Base-by-base conservation (phyloP, 192 early-diverging fungal species). In the Coemansia sp. region DNA sequence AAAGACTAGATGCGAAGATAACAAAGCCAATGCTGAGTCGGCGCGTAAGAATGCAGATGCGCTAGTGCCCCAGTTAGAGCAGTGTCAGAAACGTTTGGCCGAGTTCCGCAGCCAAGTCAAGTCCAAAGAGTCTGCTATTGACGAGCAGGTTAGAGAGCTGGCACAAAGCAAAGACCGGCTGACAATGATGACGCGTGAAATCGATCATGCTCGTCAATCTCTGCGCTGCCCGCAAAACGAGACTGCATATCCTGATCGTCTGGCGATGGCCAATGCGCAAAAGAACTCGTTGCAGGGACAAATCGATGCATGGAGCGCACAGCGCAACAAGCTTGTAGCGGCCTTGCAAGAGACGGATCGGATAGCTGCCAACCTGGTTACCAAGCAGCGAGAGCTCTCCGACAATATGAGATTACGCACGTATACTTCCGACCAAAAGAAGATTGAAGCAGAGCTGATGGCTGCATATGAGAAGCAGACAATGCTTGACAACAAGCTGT, bases 341-440 rank as follows among this genome's bases (percentile, higher is more conserved):
- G 70, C 84, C 48, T 52, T 88, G 55, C 66, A 84, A 28, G 73
- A 75, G 35, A 71, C 85, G 0, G 77, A 81, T 53, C 62, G 77
- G 28, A 51, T 75, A 4, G 75, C 81, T 9, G 76, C 68, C 7
- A 70, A 71, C 61, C 70, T 85, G 9, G 70, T 61, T 3, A 58
- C 77, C 4, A 79, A 69, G 53, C 75, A 73, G 70, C 67, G 83
- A 53, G 60, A 71, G 63, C 46, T 71, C 7, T 64, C 66, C 2
- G 79, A 82, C 62, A 77, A 78, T 18, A 67, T 82, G 33, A 61
- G 76, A 45, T 16, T 66, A 56, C 59, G 74, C 43, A 58, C 64
- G 18, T 59, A 64, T 72, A 12, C 61, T 45, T 40, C 29, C 7
- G 73, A 85, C 18, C 84, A 87, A 39, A 61, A n/a, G 30, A 23